A percentile compares a stretch with the other conserved stretches of the same genome.
Conservation (phyloP, 2,329 filamentous ascomycete genomes). For the Nothophoma quercina region DNA sequence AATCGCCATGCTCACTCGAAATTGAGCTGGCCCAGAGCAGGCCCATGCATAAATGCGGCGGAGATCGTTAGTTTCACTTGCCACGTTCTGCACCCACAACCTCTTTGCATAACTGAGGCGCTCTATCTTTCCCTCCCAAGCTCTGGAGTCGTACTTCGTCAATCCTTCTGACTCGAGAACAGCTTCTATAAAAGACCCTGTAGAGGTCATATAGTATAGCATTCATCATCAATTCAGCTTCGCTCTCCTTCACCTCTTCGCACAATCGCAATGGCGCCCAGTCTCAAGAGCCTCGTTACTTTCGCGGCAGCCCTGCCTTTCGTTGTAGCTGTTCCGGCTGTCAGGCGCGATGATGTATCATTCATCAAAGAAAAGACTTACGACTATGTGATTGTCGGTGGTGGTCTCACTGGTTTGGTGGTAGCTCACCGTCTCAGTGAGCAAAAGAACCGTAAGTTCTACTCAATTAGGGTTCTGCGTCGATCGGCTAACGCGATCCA, state of each 20-base stretch:
- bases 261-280: slow-evolving; percentile 1
- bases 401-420: slow-evolving; percentile 27
- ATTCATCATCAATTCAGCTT: not conserved
- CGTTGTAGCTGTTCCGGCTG: not conserved
- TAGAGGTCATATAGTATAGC: not conserved
- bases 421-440: slow-evolving; percentile 32
- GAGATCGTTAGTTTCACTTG: not conserved
- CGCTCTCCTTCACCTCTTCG: not conserved
- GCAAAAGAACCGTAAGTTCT: slow-evolving; percentile 17
- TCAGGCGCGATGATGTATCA: not conserved
- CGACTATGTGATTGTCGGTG: slow-evolving; percentile 38
- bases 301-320: slow-evolving; percentile 3
- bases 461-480: not conserved
- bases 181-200: slow-evolving; percentile 1
- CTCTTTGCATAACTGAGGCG: slow-evolving; percentile 1
- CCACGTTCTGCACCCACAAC: not conserved
- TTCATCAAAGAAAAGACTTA: slow-evolving; percentile 14
- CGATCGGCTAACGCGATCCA: not conserved
- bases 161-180: slow-evolving; percentile 3
- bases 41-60: not conserved
- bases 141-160: slow-evolving; percentile 7
- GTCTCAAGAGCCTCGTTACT: slow-evolving; percentile 6
- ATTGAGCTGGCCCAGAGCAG: not conserved
- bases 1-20: not conserved
- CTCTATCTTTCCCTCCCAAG: not conserved